Percentiles rank a stretch among this genome's conserved stretches.
These are phyloP conservation scores for Trichomonas vaginalis DNA, from an alignment of 208 protist genomes.

Conservation along the genomic window DNA sequence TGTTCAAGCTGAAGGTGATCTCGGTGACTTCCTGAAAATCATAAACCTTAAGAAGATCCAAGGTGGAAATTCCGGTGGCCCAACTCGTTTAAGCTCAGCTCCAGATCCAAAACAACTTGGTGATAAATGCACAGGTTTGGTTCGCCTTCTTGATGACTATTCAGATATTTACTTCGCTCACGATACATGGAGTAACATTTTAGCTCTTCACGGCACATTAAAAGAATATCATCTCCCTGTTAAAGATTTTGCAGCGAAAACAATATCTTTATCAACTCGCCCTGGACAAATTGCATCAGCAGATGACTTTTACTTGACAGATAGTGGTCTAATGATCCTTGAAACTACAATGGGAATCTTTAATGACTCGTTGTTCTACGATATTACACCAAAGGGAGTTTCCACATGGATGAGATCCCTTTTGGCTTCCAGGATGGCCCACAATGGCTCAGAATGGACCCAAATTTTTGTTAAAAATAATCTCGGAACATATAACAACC, in stretches of 20 bases:
- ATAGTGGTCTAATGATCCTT: neutral
- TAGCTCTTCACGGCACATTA: neutral
- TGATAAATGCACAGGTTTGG: neutral
- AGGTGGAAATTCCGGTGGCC: neutral
- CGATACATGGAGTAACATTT: neutral
- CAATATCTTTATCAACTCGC: neutral
- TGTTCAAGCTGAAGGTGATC: neutral
- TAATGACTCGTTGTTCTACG: neutral
- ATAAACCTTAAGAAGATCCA: neutral
- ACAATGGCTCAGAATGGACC: neutral
- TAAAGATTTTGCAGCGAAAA: neutral
- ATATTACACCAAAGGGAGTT: neutral
- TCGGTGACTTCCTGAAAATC: neutral
- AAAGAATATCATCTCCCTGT: neutral
- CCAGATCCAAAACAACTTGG: neutral
- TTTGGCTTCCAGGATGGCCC: neutral
- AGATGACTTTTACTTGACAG: neutral
- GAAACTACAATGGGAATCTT: neutral
- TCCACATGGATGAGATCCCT: neutral
- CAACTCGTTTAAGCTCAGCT: neutral
- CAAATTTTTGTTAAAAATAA: neutral
- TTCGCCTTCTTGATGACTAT: neutral
- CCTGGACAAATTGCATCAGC: neutral
- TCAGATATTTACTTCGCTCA: neutral
- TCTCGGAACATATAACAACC: neutral